Evolutionary conservation across 148 eudicot species (phyloP), one percentile per base, ranked within the genome.

Genomic region (Silene latifolia): DNA sequence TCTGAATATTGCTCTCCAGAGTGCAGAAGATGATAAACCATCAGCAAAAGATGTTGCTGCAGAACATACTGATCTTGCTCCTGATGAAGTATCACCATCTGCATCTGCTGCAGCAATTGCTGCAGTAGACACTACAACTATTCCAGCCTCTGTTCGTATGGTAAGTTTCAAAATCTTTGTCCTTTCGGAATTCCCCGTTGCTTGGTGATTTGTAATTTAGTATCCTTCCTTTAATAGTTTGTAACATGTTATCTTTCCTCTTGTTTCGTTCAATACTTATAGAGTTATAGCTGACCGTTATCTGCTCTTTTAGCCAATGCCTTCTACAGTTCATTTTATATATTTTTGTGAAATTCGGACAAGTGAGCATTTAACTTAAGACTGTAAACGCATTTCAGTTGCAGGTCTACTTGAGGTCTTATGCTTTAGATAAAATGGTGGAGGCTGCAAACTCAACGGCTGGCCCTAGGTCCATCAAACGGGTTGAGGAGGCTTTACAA

Each of bases 341-440:
- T 73, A n/a, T 19, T 67, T 59, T n/a, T 70, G 5, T 9, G 44
- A 35, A 32, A 20, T 25, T 63, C 10, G n/a, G 11, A 48, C 67
- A 71, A 48, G 6, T 53, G 51, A 65, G 54, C 46, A 23, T 35
- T 44, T 76, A 27, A 42, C 39, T 79, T 76, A 21, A 35, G 46
- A 73, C n/a, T 69, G n/a, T 77, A 27, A 67, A 53, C 47, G 51
- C 18, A 72, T 85, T 90, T 81, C 93, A 95, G 99, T 79, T 92
- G 82, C 91, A 89, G 46, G 99, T 92, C 27, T 92, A 95, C 80
- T 85, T 89, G 79, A 87, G 99, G 78, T 84, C 99, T 32, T 92
- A 89, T 81, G 99, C 89, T 72, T 88, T 92, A 75, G 99, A 90
- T 57, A 96, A 95, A 89, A 95, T 95, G 99, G 97, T 95, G 75